Base-by-base conservation (phyloP, 1,139 yeast species). In the Cylindricascospora bacillispora region DNA sequence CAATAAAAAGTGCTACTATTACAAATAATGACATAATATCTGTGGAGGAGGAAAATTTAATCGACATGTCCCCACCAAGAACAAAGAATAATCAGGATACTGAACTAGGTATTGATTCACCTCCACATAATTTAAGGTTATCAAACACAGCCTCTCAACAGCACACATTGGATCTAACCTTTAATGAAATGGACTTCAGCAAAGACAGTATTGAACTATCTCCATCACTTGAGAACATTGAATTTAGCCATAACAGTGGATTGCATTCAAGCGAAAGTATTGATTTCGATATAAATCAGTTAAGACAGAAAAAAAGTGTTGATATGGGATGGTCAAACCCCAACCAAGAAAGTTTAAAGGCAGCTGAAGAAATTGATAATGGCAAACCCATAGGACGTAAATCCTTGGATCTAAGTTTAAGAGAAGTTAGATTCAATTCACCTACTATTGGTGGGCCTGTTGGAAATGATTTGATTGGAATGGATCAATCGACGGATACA, bases 221-320 rank as follows among this genome's bases (percentile, higher is more conserved):
- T n/a, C n/a, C n/a, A n/a, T n/a, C n/a, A n/a, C n/a, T n/a, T n/a
- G n/a, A n/a, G n/a, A n/a, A n/a, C n/a, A n/a, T n/a, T n/a, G 25
- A 28, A 15, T 13, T 12, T 9, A 18, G 22, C 4, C 13, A 18
- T 6, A 18, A 17, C 13, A 18, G 22, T 19, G n/a, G n/a, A n/a
- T n/a, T n/a, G n/a, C n/a, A n/a, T 2, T 47, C 55, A 2, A 48
- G 47, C 15, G 53, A 49, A 27, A 50, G 54, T 30, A 47, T 50
- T 24, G 48, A 49, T 20, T 29, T 52, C 15, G 48, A 51, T 28
- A 29, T 52, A 18, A 43, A 44, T 15, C 41, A 38, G 10, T 35
- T 41, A 22, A 32, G 22, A 31, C 19, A 18, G n/a, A 9, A 19
- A 20, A 25, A 36, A 32, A 30, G 14, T 10, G n/a, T n/a, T n/a